Conservation (phyloP, 352 stramenopile genomes). For the Pythium scleroteichum region DNA sequence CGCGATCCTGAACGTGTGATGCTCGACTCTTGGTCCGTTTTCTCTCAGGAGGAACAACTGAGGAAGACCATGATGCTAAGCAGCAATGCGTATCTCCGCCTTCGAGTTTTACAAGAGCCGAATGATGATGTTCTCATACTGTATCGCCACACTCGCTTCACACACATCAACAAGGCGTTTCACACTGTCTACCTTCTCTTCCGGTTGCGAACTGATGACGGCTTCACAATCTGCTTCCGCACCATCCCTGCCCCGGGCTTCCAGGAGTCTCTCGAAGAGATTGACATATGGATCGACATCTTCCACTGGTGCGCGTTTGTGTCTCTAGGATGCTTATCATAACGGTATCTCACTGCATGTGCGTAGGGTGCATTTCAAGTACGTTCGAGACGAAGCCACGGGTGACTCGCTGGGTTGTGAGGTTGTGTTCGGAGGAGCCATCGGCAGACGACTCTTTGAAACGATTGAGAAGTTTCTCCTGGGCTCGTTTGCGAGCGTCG, state of each 20-base stretch:
- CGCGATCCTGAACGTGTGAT: conserved; percentile 43
- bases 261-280: conserved; percentile 42
- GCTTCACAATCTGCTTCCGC: conserved; percentile 63
- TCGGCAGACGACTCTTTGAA: neutral
- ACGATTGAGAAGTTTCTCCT: conserved; percentile 21
- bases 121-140: conserved; percentile 54
- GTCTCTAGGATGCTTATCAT: no score
- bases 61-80: conserved; percentile 40
- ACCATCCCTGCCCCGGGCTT: conserved; percentile 55
- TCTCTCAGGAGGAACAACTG: conserved; percentile 41
- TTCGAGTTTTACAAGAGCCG: conserved; percentile 50
- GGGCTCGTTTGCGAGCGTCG: conserved; percentile 18
- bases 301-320: conserved; percentile 49
- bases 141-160: conserved; percentile 50
- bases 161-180: conserved; percentile 37
- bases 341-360: no score
- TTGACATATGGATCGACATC: conserved; percentile 54
- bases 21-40: conserved; percentile 48
- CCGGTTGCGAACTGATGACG: conserved; percentile 50
- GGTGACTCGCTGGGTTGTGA: conserved; percentile 35
- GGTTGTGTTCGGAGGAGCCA: conserved; percentile 45
- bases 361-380: conserved; percentile 45
- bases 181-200: conserved; percentile 73
- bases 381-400: conserved; percentile 30
- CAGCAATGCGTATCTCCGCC: conserved; percentile 33